Evolutionary conservation across 129 eudicot genomes (phyloP).

Genomic region (Flaveria trinervia): DNA sequence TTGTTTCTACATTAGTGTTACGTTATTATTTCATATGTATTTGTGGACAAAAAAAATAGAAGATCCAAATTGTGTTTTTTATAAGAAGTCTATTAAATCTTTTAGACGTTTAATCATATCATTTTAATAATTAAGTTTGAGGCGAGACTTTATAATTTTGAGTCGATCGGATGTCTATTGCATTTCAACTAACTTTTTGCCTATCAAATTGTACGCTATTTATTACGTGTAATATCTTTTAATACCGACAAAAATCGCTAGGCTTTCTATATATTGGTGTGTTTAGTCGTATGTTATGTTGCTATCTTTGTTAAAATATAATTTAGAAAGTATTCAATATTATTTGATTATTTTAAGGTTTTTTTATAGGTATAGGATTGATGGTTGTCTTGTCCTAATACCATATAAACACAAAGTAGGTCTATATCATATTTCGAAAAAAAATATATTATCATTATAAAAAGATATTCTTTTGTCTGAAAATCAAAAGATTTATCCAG

Average conservation of each 20-base stretch:
- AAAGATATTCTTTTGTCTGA: background rate
- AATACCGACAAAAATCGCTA: background rate
- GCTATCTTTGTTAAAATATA: background rate
- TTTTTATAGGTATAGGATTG: background rate
- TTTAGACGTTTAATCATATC: no score
- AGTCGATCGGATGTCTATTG: background rate
- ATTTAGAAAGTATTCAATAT: background rate
- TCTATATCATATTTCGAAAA: background rate
- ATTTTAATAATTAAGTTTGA: no score
- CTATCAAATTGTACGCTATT: background rate
- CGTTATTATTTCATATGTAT: background rate
- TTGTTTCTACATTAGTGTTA: background rate
- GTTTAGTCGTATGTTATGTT: conserved; percentile 9
- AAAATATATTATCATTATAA: background rate
- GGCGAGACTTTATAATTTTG: no score
- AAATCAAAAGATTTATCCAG: background rate
- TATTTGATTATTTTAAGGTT: conserved; percentile 4
- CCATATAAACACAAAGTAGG: background rate
- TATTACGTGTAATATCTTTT: background rate
- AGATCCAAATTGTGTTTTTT: background rate
- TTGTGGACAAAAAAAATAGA: background rate
- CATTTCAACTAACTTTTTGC: background rate
- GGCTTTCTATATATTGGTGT: conserved; percentile 4
- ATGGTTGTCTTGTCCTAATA: conserved; percentile 7
- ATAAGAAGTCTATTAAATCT: no score